Conservation (phyloP, 2,329 filamentous ascomycete genomes). For the Arthroderma uncinatum region DNA sequence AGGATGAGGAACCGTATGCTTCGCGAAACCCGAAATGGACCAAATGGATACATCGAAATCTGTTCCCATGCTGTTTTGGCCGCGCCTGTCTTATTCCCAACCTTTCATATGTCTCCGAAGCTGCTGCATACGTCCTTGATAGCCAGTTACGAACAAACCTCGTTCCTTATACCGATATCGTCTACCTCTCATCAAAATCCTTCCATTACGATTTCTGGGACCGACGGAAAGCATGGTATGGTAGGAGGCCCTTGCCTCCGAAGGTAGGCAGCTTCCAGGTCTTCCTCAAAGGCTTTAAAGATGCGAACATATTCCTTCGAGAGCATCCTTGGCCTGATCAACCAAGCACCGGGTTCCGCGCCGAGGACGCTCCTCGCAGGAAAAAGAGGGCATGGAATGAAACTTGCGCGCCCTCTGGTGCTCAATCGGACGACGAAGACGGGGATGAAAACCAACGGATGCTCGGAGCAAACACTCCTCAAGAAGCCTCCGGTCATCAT, state of each 20-base stretch:
- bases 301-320: conserved; percentile 87
- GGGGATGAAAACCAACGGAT: conserved; percentile 40
- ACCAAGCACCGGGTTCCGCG: conserved; percentile 56
- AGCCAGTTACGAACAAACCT: conserved; percentile 78
- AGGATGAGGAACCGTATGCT: conserved; percentile 96
- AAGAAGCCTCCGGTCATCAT: conserved; percentile 37
- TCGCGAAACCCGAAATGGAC: conserved; percentile 98
- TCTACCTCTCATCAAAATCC: conserved; percentile 86
- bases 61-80: conserved; percentile 96
- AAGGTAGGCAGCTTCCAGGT: conserved; percentile 96
- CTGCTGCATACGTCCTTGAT: conserved; percentile 90
- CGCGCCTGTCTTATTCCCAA: conserved; percentile 94
- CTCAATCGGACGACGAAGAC: conserved; percentile 51
- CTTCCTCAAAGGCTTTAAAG: conserved; percentile 92
- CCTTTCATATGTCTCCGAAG: conserved; percentile 93
- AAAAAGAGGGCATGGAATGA: conserved; percentile 69
- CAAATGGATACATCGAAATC: conserved; percentile 96
- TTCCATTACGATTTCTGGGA: conserved; percentile 99
- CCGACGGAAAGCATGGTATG: conserved; percentile 73
- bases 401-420: conserved; percentile 59
- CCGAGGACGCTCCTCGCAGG: conserved; percentile 54
- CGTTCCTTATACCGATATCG: conserved; percentile 93
- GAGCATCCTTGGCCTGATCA: conserved; percentile 97
- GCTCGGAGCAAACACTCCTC: conserved; percentile 30
- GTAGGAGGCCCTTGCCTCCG: conserved; percentile 72